Base-by-base conservation (phyloP, 768 basidiomycete species). In the Lactarius sanguifluus region DNA sequence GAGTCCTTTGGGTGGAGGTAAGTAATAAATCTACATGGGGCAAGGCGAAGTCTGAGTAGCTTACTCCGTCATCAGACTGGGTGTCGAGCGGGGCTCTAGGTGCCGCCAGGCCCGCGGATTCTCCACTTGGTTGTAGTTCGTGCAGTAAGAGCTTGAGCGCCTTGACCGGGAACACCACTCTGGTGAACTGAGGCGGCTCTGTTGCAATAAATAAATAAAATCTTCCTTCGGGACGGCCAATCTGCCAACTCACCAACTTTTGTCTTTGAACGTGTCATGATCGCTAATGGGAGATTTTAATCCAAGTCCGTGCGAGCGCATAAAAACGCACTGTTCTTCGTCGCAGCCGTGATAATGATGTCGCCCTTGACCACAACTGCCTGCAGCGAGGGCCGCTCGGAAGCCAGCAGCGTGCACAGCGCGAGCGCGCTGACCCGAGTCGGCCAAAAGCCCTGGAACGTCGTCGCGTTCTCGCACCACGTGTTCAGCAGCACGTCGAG, bases 401-500 rank as follows among this genome's bases (percentile, higher is more conserved):
- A 84, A 0, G 78, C 77, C 73, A 90, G 90, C 28, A 98, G 81
- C 67, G 90, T 85, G 34, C 85, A 85, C 59, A 99, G 78, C 1
- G 90, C 96, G 62, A 98, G 78, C 45, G 86, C 89, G 76, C 93
- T 95, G 72, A 96, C 83, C 38, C 93, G 86, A 5, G 87, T 86
- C 12, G 93, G 88, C 96, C 96, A 98, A 76, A 89, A 94, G 36
- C 97, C 96, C 73, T 94, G 93, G 83, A 98, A 92, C 5, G 90
- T 93, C 76, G 94, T 91, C 15, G 90, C 89, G 72, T 95, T 96
- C 75, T 99, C 96, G 73, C 91, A 92, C 96, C 96, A 98, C 0
- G 91, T 88, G 63, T 89, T 85, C 32, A 98, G 83, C n/a, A 99
- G 81, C 57, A 98, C 83, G 67, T 95, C 88, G n/a, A 98, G 82